These are phyloP conservation scores for Tricholomella constricta DNA, from an alignment of 768 basidiomycete species.

Conservation along the genomic window DNA sequence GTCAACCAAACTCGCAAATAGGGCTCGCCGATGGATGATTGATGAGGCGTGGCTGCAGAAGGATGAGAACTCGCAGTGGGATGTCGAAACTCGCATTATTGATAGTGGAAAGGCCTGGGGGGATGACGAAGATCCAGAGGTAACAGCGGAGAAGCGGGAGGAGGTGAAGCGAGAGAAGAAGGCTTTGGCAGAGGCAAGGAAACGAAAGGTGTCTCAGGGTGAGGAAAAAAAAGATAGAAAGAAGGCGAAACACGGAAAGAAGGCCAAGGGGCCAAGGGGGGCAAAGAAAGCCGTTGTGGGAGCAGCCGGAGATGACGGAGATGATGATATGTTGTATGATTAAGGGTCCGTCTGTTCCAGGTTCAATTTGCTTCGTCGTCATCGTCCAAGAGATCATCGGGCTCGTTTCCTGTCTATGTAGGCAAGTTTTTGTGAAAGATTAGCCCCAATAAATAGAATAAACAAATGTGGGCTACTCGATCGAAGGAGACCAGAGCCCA, in stretches of 20 bases:
- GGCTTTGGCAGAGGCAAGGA: neutral
- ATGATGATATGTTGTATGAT: neutral
- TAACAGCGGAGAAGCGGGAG: neutral
- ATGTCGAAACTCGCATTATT: neutral
- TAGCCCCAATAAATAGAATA: neutral
- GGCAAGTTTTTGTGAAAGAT: too few species aligned
- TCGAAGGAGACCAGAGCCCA: constrained; percentile 20
- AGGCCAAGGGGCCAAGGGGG: constrained; percentile 3
- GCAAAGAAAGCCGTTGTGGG: neutral
- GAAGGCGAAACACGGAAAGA: neutral
- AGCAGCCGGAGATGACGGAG: neutral
- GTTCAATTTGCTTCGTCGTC: too few species aligned
- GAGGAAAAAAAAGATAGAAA: neutral
- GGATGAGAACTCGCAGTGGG: too few species aligned
- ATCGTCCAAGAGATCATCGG: too few species aligned
- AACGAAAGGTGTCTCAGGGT: neutral
- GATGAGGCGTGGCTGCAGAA: neutral
- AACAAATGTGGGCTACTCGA: neutral
- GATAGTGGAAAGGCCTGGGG: constrained; percentile 3
- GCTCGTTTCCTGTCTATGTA: neutral
- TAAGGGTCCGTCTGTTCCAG: neutral
- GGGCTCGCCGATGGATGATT: neutral
- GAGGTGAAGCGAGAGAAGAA: neutral
- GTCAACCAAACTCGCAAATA: neutral
- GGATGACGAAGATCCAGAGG: neutral